Evolutionary conservation across 2,329 filamentous ascomycete species (phyloP).

Genomic region (Xylariaceae sp.): DNA sequence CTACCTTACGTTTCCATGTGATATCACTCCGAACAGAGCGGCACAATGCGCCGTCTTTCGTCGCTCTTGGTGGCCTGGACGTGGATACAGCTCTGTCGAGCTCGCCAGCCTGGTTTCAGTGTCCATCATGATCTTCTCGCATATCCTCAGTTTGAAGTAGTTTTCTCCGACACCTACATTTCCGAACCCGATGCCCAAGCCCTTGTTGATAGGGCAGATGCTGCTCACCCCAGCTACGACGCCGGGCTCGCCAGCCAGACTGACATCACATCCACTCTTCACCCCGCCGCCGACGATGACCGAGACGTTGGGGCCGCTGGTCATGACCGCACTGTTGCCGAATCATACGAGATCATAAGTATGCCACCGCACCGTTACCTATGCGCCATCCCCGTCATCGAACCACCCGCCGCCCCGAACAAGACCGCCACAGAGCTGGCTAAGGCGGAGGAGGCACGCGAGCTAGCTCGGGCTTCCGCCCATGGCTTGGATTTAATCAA

Average conservation of each 20-base stretch:
- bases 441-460: conserved; percentile 78
- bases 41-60: conserved; percentile 61
- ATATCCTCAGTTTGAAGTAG: conserved; percentile 86
- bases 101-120: conserved; percentile 71
- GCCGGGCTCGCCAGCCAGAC: conserved; percentile 41
- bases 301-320: conserved; percentile 41
- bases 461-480: conserved; percentile 77
- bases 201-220: conserved; percentile 59
- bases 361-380: conserved; percentile 75
- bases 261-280: conserved; percentile 35
- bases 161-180: conserved; percentile 76
- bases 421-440: conserved; percentile 71
- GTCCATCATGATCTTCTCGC: conserved; percentile 88
- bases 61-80: conserved; percentile 47
- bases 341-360: conserved; percentile 76
- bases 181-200: conserved; percentile 72
- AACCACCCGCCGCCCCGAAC: conserved; percentile 62
- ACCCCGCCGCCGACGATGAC: conserved; percentile 38
- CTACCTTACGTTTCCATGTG: conserved; percentile 40
- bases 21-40: conserved; percentile 41
- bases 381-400: conserved; percentile 81
- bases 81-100: conserved; percentile 52
- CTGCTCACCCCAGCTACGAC: conserved; percentile 46
- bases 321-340: conserved; percentile 42
- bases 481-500: conserved; percentile 82